Conservation (phyloP, 2,329 filamentous ascomycete species). For the Sclerotiophoma versabilis region DNA sequence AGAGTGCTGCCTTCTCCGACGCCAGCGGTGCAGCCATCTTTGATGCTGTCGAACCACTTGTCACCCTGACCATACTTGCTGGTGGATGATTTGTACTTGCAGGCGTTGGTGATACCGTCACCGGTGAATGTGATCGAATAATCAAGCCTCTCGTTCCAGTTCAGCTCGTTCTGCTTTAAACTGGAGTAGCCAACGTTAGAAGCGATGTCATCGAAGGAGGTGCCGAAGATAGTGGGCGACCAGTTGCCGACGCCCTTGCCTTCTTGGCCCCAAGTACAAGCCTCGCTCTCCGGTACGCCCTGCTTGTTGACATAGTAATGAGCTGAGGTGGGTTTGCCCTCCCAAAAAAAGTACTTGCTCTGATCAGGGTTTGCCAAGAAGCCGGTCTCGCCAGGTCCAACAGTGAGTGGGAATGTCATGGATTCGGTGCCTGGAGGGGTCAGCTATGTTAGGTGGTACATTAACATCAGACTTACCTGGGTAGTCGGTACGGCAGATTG, state of each 20-base stretch:
- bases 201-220: constrained; percentile 65
- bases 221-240: constrained; percentile 85
- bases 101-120: constrained; percentile 60
- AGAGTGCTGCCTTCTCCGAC: constrained; percentile 32
- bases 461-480: constrained; percentile 66
- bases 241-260: constrained; percentile 75
- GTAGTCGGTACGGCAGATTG: constrained; percentile 95
- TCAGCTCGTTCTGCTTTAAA: constrained; percentile 84
- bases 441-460: neutral
- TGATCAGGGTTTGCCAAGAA: constrained; percentile 79
- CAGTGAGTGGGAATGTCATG: constrained; percentile 80
- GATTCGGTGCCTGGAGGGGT: constrained; percentile 69
- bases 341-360: constrained; percentile 77
- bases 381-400: constrained; percentile 65
- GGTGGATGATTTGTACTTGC: constrained; percentile 69
- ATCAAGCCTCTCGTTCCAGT: constrained; percentile 70
- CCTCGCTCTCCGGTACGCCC: constrained; percentile 70
- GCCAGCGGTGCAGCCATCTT: constrained; percentile 70
- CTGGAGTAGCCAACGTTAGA: constrained; percentile 73
- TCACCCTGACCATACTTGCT: constrained; percentile 66
- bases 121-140: constrained; percentile 82
- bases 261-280: constrained; percentile 77
- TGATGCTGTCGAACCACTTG: constrained; percentile 53
- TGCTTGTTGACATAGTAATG: constrained; percentile 97
- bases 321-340: constrained; percentile 77